Evolutionary conservation across 768 basidiomycete genomes (phyloP), one percentile per base, ranked within the genome.

Genomic region (Leccinellum albellum): DNA sequence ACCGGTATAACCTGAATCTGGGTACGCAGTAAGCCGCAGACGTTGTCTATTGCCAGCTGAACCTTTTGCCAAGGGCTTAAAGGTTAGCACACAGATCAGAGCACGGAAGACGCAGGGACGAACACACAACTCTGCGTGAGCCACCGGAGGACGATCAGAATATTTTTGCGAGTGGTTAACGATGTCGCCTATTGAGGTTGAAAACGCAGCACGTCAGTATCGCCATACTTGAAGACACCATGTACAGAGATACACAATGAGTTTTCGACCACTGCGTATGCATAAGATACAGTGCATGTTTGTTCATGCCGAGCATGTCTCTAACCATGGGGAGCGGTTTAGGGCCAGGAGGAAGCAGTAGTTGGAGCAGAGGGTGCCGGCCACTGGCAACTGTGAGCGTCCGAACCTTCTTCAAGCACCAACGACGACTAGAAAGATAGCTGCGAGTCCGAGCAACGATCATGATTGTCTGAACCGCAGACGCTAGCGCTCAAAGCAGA

Each of bases 121-220:
- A 40, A 40, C 37, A 12, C 2, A 45, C 44, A 45, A 23, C 6
- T 45, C 65, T 68, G 17, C 46, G 17, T 24, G 46, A 28, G 46
- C 12, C 6, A 45, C 45, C 1, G 15, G 7, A 6, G 66, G 61
- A 8, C 64, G 55, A 51, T 61, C 57, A 47, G 81, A 84, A 63
- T 84, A 84, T 24, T 79, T 79, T 10, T 76, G 64, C 48, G 82
- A 78, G 31, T 79, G 76, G 61, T 75, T 80, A 13, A 63, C 42
- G 21, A 47, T 47, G 24, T 47, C 46, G 14, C 46, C 46, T 47
- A 17, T 37, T 37, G n/a, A 37, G n/a, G 9, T 17, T 17, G n/a
- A 37, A n/a, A 37, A 14, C 8, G 37, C 37, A 9, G 9, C n/a
- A 37, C 9, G 35, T 33, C 14, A 2, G 32, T 33, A 33, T 14